Conservation (phyloP, 2,329 filamentous ascomycete genomes). For the Ceratocystis destructans region DNA sequence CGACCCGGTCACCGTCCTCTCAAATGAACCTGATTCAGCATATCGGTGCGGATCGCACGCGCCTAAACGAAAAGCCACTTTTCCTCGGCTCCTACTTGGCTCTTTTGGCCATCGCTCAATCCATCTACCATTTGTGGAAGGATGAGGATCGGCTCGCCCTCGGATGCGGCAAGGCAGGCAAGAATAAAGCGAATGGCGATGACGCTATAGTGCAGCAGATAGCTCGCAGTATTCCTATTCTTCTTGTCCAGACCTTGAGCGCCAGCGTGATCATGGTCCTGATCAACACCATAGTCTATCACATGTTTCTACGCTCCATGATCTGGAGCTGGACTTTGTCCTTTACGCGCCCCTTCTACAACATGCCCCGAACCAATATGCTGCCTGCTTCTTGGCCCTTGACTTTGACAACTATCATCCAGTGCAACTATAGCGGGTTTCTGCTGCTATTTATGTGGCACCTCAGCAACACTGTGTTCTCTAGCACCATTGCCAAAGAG, state of each 20-base stretch:
- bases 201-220: constrained; percentile 17
- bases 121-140: constrained; percentile 51
- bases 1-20: constrained; percentile 45
- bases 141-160: constrained; percentile 56
- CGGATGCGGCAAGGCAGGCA: constrained; percentile 22
- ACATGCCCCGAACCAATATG: constrained; percentile 57
- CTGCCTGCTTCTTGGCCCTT: constrained; percentile 45
- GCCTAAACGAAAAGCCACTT: constrained; percentile 74
- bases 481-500: constrained; percentile 62
- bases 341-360: constrained; percentile 60
- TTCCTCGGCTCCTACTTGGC: constrained; percentile 62
- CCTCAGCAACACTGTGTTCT: constrained; percentile 62
- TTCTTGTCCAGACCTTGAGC: constrained; percentile 25
- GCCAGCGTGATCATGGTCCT: constrained; percentile 31
- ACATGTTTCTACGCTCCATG: constrained; percentile 44
- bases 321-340: constrained; percentile 58
- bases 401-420: constrained; percentile 41
- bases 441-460: constrained; percentile 64
- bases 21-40: constrained; percentile 62
- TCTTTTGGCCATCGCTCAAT: constrained; percentile 55
- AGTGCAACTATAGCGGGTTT: constrained; percentile 47
- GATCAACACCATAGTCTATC: constrained; percentile 45
- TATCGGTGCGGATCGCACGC: constrained; percentile 55
- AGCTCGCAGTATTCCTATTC: constrained; percentile 8
- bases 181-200: constrained; percentile 7